Conservation (phyloP, 2,329 filamentous ascomycete species). For the Paraphaeosphaeria sporulosa region DNA sequence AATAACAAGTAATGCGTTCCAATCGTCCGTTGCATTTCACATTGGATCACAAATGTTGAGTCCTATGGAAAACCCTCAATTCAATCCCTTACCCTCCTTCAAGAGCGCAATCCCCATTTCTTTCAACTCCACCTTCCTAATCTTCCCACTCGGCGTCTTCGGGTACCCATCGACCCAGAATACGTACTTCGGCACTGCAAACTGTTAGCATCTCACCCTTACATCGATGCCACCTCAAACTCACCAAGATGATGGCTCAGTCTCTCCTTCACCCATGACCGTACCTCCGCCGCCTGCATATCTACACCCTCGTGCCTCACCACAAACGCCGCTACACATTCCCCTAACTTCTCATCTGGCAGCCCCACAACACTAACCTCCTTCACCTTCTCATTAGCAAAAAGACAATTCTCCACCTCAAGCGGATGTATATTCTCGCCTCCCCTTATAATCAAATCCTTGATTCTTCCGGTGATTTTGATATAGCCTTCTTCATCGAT, state of each 20-base stretch:
- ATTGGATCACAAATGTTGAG: too few relatives aligned
- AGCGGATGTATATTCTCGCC: constrained; percentile 97
- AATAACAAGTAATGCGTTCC: too few relatives aligned
- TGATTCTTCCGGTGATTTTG: constrained; percentile 87
- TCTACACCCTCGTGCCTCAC: constrained; percentile 56
- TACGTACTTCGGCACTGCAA: constrained; percentile 79
- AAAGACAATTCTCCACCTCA: constrained; percentile 88
- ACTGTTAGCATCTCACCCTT: not conserved
- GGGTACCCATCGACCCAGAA: constrained; percentile 87
- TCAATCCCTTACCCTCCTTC: constrained; percentile 31
- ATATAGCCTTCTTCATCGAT: constrained; percentile 88
- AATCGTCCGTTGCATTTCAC: too few relatives aligned
- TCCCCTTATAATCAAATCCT: constrained; percentile 93
- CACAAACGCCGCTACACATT: constrained; percentile 86
- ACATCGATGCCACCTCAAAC: constrained; percentile 30
- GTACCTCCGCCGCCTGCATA: constrained; percentile 64
- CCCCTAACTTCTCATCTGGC: constrained; percentile 82
- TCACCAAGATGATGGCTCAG: constrained; percentile 75
- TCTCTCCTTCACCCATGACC: constrained; percentile 73
- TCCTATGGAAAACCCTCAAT: constrained; percentile 7
- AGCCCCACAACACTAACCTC: constrained; percentile 87
- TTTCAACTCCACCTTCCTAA: constrained; percentile 89
- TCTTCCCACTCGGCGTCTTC: constrained; percentile 96
- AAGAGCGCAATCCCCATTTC: constrained; percentile 62
- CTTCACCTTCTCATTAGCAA: constrained; percentile 72